Evolutionary conservation across 495 filamentous ascomycete genomes (phyloP), one percentile per base, ranked within the genome.

Genomic region (Aspergillus avenaceus): DNA sequence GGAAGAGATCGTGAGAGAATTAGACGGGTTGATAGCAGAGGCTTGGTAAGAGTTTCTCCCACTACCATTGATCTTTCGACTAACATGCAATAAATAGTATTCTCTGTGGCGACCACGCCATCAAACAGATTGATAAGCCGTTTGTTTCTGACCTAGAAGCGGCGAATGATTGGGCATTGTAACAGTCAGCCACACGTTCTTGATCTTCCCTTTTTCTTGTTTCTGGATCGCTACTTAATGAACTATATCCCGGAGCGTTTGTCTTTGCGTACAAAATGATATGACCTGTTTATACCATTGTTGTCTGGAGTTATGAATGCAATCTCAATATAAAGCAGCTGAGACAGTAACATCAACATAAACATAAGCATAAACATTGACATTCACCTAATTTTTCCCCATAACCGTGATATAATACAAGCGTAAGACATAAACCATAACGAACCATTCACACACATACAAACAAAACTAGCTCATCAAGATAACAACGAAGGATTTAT

Each of bases 91-190:
- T 46, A 1, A 16, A 9, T 56, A 72, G 65, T 75, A 88, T 96
- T 37, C 68, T 97, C 28, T 98, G 93, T 60, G 90, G 88, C 59
- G 93, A 97, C 57, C 87, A 90, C 71, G 93, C 91, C 2, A 91
- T 98, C 56, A 91, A 87, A 72, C 76, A 85, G 51, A 90, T 98
- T 31, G 90, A 96, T 54, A 90, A 95, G 67, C 90, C 93, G 2
- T 97, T 98, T 64, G 78, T 97, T 18, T 73, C 73, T 12, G 66
- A 79, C 4, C 74, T 74, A 6, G 91, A 97, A 50, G 78, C 88
- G 58, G 67, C 65, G 47, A 80, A 84, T 41, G 93, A 96, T 56
- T 98, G 93, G 93, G 83, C 83, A 43, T 67, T 97, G 42, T 95
- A 69, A 68, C 49, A 31, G 24, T 23, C 45, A 6, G 19, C 12